A percentile compares a stretch with the other conserved stretches of the same genome.
Evolutionary conservation across 306 rosid species (phyloP).

Genomic region (Prunus mongolica): DNA sequence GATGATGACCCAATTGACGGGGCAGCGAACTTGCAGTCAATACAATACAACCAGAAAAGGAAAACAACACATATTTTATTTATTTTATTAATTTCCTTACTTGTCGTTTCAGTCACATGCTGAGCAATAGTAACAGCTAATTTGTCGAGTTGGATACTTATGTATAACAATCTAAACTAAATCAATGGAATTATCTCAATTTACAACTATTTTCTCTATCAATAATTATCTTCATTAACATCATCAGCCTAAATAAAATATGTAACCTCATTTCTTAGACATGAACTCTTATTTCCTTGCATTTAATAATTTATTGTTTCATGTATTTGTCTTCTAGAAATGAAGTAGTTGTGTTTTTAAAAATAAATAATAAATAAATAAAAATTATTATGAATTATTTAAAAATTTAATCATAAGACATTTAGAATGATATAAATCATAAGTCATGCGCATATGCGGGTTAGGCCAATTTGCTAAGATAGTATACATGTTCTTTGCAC

Average conservation of each 20-base stretch:
- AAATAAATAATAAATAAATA: not conserved
- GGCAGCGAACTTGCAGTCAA: not conserved
- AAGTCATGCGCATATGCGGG: too few species aligned
- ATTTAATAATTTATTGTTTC: too few species aligned
- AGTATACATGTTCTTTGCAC: too few species aligned
- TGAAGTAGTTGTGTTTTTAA: too few species aligned
- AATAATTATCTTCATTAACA: not conserved
- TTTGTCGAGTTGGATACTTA: not conserved
- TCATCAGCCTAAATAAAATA: too few species aligned
- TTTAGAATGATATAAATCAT: too few species aligned
- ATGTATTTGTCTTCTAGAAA: too few species aligned
- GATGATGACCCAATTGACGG: not conserved
- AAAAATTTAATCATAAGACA: not conserved
- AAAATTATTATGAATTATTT: not conserved
- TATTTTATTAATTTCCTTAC: not conserved
- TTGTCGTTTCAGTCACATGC: not conserved
- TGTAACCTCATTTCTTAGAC: too few species aligned
- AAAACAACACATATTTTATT: not conserved
- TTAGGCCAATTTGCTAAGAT: fast-evolving
- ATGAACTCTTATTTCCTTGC: too few species aligned
- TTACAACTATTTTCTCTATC: not conserved
- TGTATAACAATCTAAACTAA: not conserved
- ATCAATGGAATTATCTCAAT: not conserved
- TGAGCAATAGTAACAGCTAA: not conserved
- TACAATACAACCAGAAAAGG: too few species aligned